phyloP scores from a whole-genome alignment of 495 filamentous ascomycete genomes.

The Immersiella caudata region DNA sequence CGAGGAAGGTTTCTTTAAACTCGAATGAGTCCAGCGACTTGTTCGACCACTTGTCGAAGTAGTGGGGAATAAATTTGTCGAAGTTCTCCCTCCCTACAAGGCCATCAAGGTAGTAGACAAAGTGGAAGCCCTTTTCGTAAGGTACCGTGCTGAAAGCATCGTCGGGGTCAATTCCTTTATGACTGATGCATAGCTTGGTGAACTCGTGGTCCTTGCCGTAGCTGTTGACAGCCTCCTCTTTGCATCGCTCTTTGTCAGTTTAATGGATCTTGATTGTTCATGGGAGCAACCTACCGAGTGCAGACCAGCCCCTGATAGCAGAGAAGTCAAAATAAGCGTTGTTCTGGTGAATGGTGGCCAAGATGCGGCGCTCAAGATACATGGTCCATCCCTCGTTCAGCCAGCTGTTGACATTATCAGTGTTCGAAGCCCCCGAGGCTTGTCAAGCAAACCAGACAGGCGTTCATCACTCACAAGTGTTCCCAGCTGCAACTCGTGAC shows the following conservation, averaged over 20 bases:
- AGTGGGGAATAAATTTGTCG: slow-evolving; percentile 92
- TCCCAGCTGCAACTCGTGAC: slow-evolving; percentile 93
- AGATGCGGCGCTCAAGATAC: slow-evolving; percentile 84
- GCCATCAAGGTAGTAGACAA: slow-evolving; percentile 79
- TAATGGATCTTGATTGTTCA: not conserved
- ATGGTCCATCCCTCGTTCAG: slow-evolving; percentile 96
- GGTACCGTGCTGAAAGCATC: slow-evolving; percentile 91
- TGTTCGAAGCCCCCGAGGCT: no score
- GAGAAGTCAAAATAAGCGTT: slow-evolving; percentile 88
- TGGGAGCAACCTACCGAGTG: slow-evolving; percentile 47
- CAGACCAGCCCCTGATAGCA: slow-evolving; percentile 81
- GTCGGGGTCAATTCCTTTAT: slow-evolving; percentile 90
- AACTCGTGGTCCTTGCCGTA: slow-evolving; percentile 86
- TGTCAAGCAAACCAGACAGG: not conserved
- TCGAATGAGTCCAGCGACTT: slow-evolving; percentile 90
- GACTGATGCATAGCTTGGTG: slow-evolving; percentile 83
- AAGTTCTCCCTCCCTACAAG: slow-evolving; percentile 84
- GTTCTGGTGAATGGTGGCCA: slow-evolving; percentile 65
- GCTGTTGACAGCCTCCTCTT: slow-evolving; percentile 70
- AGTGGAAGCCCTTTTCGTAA: slow-evolving; percentile 66
- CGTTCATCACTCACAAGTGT: slow-evolving; percentile 65
- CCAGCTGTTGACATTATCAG: slow-evolving; percentile 57
- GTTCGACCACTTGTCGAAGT: slow-evolving; percentile 78
- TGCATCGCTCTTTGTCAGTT: not conserved
- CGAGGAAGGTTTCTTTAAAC: slow-evolving; percentile 82